Evolutionary conservation across 495 filamentous ascomycete species (phyloP), one percentile per base, ranked within the genome.

Genomic region (Penicillium mononematosum): DNA sequence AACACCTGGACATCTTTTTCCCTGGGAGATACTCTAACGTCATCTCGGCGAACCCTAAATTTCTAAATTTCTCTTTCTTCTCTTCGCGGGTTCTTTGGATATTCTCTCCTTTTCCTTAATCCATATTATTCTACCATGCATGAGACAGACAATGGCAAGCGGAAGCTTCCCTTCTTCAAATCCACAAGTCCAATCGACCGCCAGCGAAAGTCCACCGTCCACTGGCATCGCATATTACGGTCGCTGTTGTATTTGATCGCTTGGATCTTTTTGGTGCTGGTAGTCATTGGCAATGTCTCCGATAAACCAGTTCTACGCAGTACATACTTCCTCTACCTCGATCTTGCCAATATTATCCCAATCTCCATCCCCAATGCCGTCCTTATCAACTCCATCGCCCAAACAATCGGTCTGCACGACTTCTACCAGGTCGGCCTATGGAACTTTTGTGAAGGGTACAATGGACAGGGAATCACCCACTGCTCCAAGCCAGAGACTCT

Each of bases 391-490:
- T 87, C 80, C 52, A 90, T 96, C 55, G 92, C 92, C n/a, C 89
- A 88, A 41, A 87, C 87, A 11, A 81, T 98, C 47, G 92, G 92
- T 7, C 77, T 96, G 17, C 90, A 95, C 61, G 92, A 96, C 73
- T 98, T 94, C 73, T 98, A 98, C 69, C 86, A 90, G 63, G 91
- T 96, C 36, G 92, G 92, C 5, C 70, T 96, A 12, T 97, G 92
- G 92, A 85, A 83, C 36, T 96, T 87, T 68, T 97, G 92, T 63
- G 89, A 93, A 73, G 92, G 92, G 17, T 92, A 91, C 71, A 71
- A 85, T 43, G 77, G 78, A 44, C 72, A 82, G 56, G 88, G 89
- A 5, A 85, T 94, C 49, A 93, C 89, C 9, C 68, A 68, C 57
- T 97, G 92, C 73, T 88, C 85, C 32, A 74, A 78, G 17, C 85